Evolutionary conservation across 2,329 filamentous ascomycete genomes (phyloP).

Genomic region (Stagonosporopsis tanaceti): DNA sequence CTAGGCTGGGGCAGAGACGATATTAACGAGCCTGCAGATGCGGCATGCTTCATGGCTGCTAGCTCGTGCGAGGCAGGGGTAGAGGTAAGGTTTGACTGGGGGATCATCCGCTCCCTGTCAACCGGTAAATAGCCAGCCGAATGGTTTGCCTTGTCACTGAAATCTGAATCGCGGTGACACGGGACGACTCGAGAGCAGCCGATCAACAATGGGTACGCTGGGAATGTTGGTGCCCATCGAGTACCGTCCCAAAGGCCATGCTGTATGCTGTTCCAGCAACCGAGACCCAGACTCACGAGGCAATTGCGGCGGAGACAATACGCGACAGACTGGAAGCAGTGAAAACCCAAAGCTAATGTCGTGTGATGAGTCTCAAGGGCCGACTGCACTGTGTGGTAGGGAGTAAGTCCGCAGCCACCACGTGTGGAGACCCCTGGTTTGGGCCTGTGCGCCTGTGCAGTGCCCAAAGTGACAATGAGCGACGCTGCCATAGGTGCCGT

Average conservation of each 20-base stretch:
- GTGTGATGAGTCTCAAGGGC: constrained; percentile 25
- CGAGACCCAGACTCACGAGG: constrained; percentile 1
- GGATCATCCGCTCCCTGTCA: constrained; percentile 19
- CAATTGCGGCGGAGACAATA: not conserved
- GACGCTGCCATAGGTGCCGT: constrained; percentile 24
- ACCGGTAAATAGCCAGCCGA: constrained; percentile 26
- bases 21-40: constrained; percentile 27
- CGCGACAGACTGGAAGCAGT: not conserved
- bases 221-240: not conserved
- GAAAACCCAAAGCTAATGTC: constrained; percentile 18
- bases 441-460: constrained; percentile 26
- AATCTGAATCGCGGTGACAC: constrained; percentile 9
- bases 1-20: constrained; percentile 5
- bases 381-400: constrained; percentile 10
- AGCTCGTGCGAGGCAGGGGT: constrained; percentile 26
- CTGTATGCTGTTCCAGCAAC: constrained; percentile 5
- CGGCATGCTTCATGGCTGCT: constrained; percentile 28
- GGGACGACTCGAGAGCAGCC: constrained; percentile 13
- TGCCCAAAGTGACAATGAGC: constrained; percentile 25
- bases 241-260: not conserved
- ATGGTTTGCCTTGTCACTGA: constrained; percentile 2
- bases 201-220: constrained; percentile 2
- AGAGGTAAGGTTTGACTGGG: constrained; percentile 22
- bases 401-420: constrained; percentile 27
- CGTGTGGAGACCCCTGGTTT: constrained; percentile 26